These are phyloP conservation scores for Coniferiporia weirii DNA, from an alignment of 1,284 basidiomycete species.

Conservation along the genomic window DNA sequence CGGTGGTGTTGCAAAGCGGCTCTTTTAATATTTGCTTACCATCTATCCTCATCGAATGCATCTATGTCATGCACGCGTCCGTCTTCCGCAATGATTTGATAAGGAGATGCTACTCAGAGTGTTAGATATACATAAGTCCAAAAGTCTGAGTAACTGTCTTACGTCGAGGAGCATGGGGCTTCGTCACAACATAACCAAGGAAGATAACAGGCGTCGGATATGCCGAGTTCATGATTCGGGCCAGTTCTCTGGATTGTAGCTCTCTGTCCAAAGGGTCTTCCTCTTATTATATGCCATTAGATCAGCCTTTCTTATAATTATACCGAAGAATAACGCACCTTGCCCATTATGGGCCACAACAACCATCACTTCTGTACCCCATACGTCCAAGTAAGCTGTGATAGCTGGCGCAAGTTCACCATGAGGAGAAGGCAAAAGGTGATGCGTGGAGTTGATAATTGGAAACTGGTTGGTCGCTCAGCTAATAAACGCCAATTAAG, in stretches of 20 bases:
- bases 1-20: no score
- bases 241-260: constrained; percentile 80
- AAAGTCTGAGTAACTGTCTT: constrained; percentile 24
- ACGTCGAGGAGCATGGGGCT: constrained; percentile 69
- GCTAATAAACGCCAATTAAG: not conserved
- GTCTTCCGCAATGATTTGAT: constrained; percentile 75
- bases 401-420: constrained; percentile 93
- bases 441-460: constrained; percentile 85
- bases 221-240: constrained; percentile 69
- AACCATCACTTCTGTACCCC: constrained; percentile 76
- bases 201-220: constrained; percentile 81
- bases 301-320: constrained; percentile 9
- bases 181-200: constrained; percentile 83
- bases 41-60: constrained; percentile 62
- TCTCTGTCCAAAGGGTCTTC: constrained; percentile 87
- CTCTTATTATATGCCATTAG: constrained; percentile 41
- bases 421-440: constrained; percentile 82
- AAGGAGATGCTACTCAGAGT: constrained; percentile 61
- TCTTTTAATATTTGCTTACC: constrained; percentile 38
- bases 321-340: constrained; percentile 37
- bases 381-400: constrained; percentile 82
- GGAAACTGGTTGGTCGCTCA: constrained; percentile 56
- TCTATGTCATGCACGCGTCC: constrained; percentile 75
- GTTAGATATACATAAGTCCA: not conserved
- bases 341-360: constrained; percentile 92